phyloP scores from a whole-genome alignment of 1,284 basidiomycete species.

The Bjerkandera adusta region DNA sequence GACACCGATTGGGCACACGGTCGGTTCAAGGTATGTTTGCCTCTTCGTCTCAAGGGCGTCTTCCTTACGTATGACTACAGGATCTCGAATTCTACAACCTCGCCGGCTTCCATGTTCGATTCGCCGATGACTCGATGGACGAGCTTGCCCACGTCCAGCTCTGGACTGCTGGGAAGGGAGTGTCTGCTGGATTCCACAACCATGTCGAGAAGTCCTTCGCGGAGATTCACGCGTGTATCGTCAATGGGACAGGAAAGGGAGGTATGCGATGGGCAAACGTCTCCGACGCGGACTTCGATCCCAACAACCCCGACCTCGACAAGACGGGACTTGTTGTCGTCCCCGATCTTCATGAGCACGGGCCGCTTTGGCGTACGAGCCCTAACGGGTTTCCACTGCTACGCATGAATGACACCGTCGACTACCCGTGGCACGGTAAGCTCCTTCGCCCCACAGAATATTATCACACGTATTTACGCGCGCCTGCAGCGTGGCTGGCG shows the following conservation, averaged over 20 bases:
- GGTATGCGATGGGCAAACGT: slow-evolving; percentile 24
- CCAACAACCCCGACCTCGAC: slow-evolving; percentile 19
- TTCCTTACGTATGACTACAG: slow-evolving; percentile 12
- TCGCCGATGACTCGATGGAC: slow-evolving; percentile 27
- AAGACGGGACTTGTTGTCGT: slow-evolving; percentile 23
- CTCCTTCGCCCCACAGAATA: too few relatives aligned
- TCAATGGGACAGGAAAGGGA: slow-evolving; percentile 25
- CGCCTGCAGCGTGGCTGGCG: slow-evolving; percentile 10
- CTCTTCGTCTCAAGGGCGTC: background rate
- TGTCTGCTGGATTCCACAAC: slow-evolving; percentile 21
- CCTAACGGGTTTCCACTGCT: slow-evolving; percentile 22
- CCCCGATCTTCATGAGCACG: slow-evolving; percentile 28
- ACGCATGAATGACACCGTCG: slow-evolving; percentile 26
- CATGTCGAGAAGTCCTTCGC: slow-evolving; percentile 24
- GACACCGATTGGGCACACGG: slow-evolving; percentile 25
- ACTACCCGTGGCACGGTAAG: slow-evolving; percentile 32
- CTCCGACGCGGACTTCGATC: slow-evolving; percentile 15
- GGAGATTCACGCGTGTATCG: slow-evolving; percentile 29
- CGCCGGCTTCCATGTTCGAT: slow-evolving; percentile 29
- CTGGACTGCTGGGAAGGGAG: slow-evolving; percentile 30
- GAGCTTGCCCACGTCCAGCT: slow-evolving; percentile 26
- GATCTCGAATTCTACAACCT: slow-evolving; percentile 32
- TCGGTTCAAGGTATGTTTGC: slow-evolving; percentile 14
- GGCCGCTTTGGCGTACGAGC: slow-evolving; percentile 29
- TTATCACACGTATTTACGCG: background rate